Conservation (phyloP, 1,284 basidiomycete species). For the Tilletia setariae region DNA sequence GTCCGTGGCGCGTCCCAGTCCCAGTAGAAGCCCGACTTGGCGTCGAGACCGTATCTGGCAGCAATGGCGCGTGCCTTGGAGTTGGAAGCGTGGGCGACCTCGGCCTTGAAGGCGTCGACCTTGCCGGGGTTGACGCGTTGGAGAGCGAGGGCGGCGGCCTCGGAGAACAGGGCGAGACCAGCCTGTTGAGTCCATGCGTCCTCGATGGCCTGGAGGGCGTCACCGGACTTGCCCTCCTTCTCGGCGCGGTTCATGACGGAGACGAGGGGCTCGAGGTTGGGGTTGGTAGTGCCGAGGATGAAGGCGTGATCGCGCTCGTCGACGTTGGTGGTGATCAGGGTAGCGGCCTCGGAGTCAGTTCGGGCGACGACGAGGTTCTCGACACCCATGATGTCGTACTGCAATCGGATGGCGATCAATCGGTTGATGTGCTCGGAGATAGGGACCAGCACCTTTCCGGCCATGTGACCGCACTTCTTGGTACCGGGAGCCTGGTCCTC, state of each 20-base stretch:
- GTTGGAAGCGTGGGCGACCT: constrained; percentile 68
- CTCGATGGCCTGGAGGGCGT: constrained; percentile 78
- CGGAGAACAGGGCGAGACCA: constrained; percentile 74
- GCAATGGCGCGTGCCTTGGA: constrained; percentile 72
- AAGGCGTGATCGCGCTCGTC: constrained; percentile 94
- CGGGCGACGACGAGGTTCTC: constrained; percentile 72
- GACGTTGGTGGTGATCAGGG: constrained; percentile 92
- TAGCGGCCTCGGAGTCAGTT: constrained; percentile 84
- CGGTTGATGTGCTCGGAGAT: constrained; percentile 76
- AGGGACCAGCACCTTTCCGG: constrained; percentile 68
- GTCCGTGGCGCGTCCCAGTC: constrained; percentile 93
- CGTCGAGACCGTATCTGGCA: constrained; percentile 70
- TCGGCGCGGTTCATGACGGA: constrained; percentile 81
- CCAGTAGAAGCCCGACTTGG: constrained; percentile 62
- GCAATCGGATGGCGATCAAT: constrained; percentile 70
- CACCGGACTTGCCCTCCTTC: constrained; percentile 71
- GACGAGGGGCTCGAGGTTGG: constrained; percentile 67
- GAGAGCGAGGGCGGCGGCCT: constrained; percentile 71
- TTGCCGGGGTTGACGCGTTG: constrained; percentile 60
- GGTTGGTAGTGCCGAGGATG: constrained; percentile 87
- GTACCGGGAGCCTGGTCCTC: constrained; percentile 88
- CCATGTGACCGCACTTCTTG: constrained; percentile 67
- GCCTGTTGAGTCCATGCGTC: constrained; percentile 79
- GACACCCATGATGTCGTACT: constrained; percentile 76
- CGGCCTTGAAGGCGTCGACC: constrained; percentile 64